Base-by-base conservation (phyloP, 192 early-diverging fungal species). In the Backusella circina region DNA sequence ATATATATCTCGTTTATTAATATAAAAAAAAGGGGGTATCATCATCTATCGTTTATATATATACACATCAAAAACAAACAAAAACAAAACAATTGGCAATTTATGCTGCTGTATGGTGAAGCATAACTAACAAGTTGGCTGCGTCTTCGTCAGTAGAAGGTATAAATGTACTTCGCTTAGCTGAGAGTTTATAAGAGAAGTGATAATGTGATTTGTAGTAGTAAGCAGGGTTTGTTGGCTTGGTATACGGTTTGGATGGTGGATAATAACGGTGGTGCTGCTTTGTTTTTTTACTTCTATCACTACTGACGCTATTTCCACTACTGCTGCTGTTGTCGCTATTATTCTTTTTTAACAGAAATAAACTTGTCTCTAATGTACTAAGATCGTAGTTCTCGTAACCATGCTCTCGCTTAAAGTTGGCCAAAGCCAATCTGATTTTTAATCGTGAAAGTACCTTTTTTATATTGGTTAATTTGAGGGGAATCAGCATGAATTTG, bases 91-190 rank as follows among this genome's bases (percentile, higher is more conserved):
- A 57, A 26, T 26, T 26, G 4, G 23, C 23, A 21, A 28, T 61
- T 61, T 61, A 61, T 28, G 23, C 26, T 21, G 38, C 15, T 30
- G 28, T 74, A 38, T 72, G 65, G 50, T 79, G 77, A 13, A 79
- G 73, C 77, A 79, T 79, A 13, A 79, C 77, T 37, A 79, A 39
- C 12, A 79, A 36, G 47, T 79, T 74, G 15, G 77, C 77, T 1
- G 77, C 77, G 35, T 79, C 77, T 70, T 73, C 67, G 41, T 79
- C 77, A 65, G 61, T 39, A 15, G 54, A 61, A 61, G 41, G 39
- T 33, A 23, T 33, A 72, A 37, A 35, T n/a, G 74, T 75, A 31
- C 65, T 75, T 18, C 74, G 39, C n/a, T 75, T 67, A 13, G 66
- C 74, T 12, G 74, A 75, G 10, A 69, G 35, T 15, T 61, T 61